These are phyloP conservation scores for Boletus reticulatus DNA, from an alignment of 768 basidiomycete species.

Conservation along the genomic window DNA sequence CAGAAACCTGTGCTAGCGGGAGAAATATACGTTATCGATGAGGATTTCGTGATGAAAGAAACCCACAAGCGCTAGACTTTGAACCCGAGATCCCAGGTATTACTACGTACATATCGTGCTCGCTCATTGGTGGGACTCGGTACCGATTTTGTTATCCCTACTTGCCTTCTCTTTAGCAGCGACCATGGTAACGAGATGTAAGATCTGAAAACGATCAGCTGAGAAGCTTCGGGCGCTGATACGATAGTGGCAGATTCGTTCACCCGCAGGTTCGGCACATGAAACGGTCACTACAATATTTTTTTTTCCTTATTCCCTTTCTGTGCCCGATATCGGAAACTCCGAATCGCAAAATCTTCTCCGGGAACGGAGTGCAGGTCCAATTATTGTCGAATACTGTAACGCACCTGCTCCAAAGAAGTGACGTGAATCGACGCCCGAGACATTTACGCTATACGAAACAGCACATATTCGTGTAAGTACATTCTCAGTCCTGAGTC, in stretches of 20 bases:
- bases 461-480: not conserved
- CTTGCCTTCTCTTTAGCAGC: not conserved
- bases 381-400: not conserved
- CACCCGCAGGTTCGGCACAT: not conserved
- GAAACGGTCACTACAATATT: constrained; percentile 1
- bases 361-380: not conserved
- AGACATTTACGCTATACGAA: not conserved
- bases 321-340: not conserved
- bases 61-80: too few relatives aligned
- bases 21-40: too few relatives aligned
- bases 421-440: constrained; percentile 5
- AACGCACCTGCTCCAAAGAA: not conserved
- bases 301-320: not conserved
- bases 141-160: not conserved
- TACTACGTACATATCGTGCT: not conserved
- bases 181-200: not conserved
- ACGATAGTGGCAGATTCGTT: not conserved
- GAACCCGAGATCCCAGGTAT: too few relatives aligned
- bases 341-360: not conserved
- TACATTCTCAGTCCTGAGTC: not conserved
- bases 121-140: not conserved
- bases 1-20: too few relatives aligned
- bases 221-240: not conserved
- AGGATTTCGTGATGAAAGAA: too few relatives aligned
- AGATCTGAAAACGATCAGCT: not conserved